phyloP scores from a whole-genome alignment of 345 rosid genomes.

The Populus deltoides region DNA sequence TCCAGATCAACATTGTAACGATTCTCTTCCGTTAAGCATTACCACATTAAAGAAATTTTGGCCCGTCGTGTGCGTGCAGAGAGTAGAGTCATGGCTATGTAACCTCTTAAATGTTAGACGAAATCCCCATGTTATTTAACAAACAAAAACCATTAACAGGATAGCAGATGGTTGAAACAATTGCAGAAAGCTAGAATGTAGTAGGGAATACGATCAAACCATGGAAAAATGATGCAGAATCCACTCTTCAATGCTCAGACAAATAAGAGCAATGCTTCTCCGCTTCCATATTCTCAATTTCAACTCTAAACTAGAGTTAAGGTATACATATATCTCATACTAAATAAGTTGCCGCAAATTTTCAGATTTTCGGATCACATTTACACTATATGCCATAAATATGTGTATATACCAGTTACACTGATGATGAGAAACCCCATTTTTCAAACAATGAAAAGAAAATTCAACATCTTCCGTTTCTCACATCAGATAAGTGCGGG shows the following conservation, averaged over 20 bases:
- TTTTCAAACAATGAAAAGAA: not conserved
- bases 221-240: not conserved
- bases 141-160: too few species aligned
- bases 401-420: slow-evolving; percentile 3
- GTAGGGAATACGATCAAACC: not conserved
- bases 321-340: slow-evolving; percentile 11
- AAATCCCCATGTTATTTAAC: too few species aligned
- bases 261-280: not conserved
- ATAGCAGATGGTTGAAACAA: not conserved
- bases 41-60: too few species aligned
- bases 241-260: not conserved
- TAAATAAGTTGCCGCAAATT: slow-evolving; percentile 9
- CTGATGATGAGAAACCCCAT: slow-evolving; percentile 7
- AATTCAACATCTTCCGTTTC: slow-evolving; percentile 14
- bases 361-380: slow-evolving; percentile 24
- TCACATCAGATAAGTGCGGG: not conserved
- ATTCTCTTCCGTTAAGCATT: too few species aligned
- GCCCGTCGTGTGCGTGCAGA: too few species aligned
- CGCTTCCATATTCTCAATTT: not conserved
- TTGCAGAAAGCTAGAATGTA: not conserved
- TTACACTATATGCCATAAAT: slow-evolving; percentile 27
- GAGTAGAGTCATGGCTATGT: too few species aligned
- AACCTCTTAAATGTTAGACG: too few species aligned
- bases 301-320: slow-evolving; percentile 16
- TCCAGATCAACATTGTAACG: too few species aligned